Conservation (phyloP, 768 basidiomycete species). For the Galerina marginata region DNA sequence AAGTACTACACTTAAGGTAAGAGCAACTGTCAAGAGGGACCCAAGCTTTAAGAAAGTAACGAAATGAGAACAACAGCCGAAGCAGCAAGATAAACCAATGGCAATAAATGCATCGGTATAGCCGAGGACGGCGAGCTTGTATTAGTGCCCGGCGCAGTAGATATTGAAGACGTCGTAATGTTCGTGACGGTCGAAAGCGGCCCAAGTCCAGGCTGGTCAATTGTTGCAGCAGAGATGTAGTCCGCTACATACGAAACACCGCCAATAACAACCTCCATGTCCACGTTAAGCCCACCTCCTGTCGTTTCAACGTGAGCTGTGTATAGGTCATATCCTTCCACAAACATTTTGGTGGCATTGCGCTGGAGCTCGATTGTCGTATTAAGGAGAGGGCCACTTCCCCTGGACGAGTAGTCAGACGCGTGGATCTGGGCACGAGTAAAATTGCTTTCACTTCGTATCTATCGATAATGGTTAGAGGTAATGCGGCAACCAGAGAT, state of each 20-base stretch:
- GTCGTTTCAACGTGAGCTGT: constrained; percentile 28
- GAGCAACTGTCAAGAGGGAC: too few relatives aligned
- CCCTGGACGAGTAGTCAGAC: constrained; percentile 27
- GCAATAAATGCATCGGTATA: too few relatives aligned
- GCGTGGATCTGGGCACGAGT: constrained; percentile 34
- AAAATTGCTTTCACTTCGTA: constrained; percentile 24
- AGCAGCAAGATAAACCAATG: too few relatives aligned
- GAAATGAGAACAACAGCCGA: too few relatives aligned
- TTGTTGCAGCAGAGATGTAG: constrained; percentile 17
- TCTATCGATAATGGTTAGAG: background rate
- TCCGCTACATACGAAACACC: constrained; percentile 35
- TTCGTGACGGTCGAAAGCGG: too few relatives aligned
- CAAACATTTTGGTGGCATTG: constrained; percentile 26
- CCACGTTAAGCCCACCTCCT: constrained; percentile 35
- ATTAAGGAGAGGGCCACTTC: constrained; percentile 30
- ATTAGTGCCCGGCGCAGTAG: too few relatives aligned
- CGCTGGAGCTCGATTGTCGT: constrained; percentile 31
- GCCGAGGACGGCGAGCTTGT: too few relatives aligned
- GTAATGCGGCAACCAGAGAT: constrained; percentile 28
- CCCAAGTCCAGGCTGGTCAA: too few relatives aligned
- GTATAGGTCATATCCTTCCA: constrained; percentile 37
- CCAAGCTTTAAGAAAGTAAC: too few relatives aligned
- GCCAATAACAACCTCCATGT: constrained; percentile 30
- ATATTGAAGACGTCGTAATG: too few relatives aligned
- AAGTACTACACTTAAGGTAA: too few relatives aligned